A percentile compares a stretch with the other conserved stretches of the same genome.
These are phyloP conservation scores for Haplosporangium sp. DNA, from an alignment of 371 early-diverging fungal genomes.

Conservation along the genomic window DNA sequence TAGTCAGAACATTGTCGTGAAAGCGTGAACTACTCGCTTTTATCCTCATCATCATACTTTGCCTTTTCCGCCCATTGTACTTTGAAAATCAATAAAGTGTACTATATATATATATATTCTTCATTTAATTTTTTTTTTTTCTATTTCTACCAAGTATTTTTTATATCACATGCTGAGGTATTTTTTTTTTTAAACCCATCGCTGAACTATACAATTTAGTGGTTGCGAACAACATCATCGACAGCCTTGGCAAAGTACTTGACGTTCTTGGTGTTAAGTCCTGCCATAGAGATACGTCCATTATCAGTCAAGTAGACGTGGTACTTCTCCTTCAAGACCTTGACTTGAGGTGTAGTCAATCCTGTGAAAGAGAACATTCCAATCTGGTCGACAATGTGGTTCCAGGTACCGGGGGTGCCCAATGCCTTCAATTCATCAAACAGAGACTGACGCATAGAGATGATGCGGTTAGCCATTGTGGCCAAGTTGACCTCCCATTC, in stretches of 20 bases:
- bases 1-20: no score
- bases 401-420: slow-evolving; percentile 95
- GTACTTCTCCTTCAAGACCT: slow-evolving; percentile 83
- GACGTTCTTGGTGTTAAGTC: slow-evolving; percentile 43
- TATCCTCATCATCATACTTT: no score
- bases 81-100: no score
- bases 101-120: not conserved
- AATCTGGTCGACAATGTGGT: slow-evolving; percentile 94
- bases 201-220: slow-evolving; percentile 11
- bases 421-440: slow-evolving; percentile 68
- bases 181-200: not conserved
- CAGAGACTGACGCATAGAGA: slow-evolving; percentile 66
- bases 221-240: slow-evolving; percentile 78
- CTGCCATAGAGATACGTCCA: slow-evolving; percentile 97
- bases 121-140: not conserved
- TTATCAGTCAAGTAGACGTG: slow-evolving; percentile 95
- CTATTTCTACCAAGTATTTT: not conserved
- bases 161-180: not conserved
- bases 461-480: slow-evolving; percentile 92
- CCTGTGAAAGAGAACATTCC: slow-evolving; percentile 99
- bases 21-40: no score
- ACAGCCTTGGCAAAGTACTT: slow-evolving; percentile 58
- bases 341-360: slow-evolving; percentile 71
- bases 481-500: slow-evolving; percentile 73
- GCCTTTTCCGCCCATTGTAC: no score